These are phyloP conservation scores for Micractinium sp. DNA, from an alignment of 139 green algal species.

Conservation along the genomic window DNA sequence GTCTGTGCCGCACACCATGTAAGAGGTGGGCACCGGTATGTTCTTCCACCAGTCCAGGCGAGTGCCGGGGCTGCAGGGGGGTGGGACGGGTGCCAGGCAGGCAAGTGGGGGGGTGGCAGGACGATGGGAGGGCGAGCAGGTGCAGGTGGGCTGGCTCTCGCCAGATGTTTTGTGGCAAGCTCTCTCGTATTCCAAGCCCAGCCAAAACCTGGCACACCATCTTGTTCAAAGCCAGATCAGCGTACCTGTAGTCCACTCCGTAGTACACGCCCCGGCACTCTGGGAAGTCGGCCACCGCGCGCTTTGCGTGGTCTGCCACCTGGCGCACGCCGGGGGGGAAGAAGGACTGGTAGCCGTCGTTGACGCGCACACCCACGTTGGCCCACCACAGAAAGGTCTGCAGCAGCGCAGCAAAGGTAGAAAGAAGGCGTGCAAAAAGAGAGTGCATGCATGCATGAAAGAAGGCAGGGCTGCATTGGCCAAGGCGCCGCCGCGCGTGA, in stretches of 20 bases:
- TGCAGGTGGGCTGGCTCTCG: too few species aligned
- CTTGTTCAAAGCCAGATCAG: not conserved
- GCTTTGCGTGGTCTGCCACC: conserved; percentile 32
- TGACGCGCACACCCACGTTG: conserved; percentile 5
- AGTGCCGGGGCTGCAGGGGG: not conserved
- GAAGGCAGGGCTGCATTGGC: too few species aligned
- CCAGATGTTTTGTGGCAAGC: too few species aligned
- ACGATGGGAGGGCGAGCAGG: too few species aligned
- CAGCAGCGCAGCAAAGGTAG: not conserved
- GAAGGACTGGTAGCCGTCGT: conserved; percentile 22
- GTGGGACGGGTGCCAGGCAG: too few species aligned
- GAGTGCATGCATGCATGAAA: not conserved
- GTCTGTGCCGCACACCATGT: conserved; percentile 3
- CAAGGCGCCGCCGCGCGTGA: too few species aligned
- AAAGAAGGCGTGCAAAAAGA: too few species aligned
- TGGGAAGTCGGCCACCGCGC: conserved; percentile 11
- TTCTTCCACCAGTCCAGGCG: conserved; percentile 21
- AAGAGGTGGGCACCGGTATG: conserved; percentile 25
- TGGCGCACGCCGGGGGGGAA: conserved; percentile 17
- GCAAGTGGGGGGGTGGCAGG: not conserved
- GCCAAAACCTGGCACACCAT: not conserved
- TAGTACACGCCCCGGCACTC: conserved; percentile 9
- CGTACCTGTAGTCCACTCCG: conserved; percentile 14
- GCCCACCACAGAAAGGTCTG: not conserved
- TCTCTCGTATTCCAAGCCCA: too few species aligned